Base-by-base conservation (phyloP, 345 rosid species). In the Populus deltoides region DNA sequence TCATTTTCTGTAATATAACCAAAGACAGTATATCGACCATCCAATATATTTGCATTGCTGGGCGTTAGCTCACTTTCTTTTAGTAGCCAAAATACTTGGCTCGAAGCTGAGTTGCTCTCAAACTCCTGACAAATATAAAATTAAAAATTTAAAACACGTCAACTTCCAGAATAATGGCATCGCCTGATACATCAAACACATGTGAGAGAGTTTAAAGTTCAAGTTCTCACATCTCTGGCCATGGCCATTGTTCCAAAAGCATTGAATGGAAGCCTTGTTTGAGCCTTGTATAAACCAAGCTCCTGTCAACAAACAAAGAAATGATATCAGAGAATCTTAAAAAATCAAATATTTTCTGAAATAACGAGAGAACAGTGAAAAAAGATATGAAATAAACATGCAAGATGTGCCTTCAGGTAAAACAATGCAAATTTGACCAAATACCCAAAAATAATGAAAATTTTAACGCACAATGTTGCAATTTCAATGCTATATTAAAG, bases 211-310 rank as follows among this genome's bases (percentile, higher is more conserved):
- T 70, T 67, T 38, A 65, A 68, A 31, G 68, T 59, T 76, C 27
- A 17, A 63, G 53, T 75, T 78, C 97, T 87, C 82, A 96, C 99
- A 66, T 93, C 99, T 87, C 99, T 90, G 63, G 99, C 99, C 99
- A 96, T 96, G 43, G 98, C 97, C 99, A 96, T 93, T 27, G 99
- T 93, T 81, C 99, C 99, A 75, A 96, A 96, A 55, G 99, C 99
- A 80, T 93, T 96, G 85, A 96, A 96, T 73, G 99, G 99, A 82
- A 96, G 94, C 90, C 76, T 89, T 4, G 97, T 94, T 80, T 96
- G 99, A 81, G 99, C 97, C 90, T 93, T 96, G 91, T 96, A 93
- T 2, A 96, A 90, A 73, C 99, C 98, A 67, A 96, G 90, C 73
- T 96, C 99, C 99, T 96, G 90, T 71, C 31, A 62, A 73, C 62